These are phyloP conservation scores for Circinella umbellata DNA, from an alignment of 371 early-diverging fungal genomes.

Conservation along the genomic window DNA sequence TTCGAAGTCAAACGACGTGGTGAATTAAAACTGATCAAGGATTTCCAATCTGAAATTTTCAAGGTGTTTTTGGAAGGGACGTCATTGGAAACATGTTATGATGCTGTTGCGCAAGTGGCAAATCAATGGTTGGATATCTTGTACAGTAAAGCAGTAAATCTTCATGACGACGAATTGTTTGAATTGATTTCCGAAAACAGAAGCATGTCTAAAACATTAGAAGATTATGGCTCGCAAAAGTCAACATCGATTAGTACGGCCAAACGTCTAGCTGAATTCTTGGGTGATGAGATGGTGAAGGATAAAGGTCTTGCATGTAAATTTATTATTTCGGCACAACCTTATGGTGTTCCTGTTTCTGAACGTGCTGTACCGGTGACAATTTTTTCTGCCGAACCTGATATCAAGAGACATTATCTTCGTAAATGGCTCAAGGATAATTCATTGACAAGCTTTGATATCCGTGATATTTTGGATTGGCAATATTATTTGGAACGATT, in stretches of 20 bases:
- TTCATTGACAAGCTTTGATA: slow-evolving; percentile 73
- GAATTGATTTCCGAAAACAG: slow-evolving; percentile 98
- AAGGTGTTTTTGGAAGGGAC: slow-evolving; percentile 89
- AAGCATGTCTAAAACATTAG: slow-evolving; percentile 95
- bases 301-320: slow-evolving; percentile 98
- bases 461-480: slow-evolving; percentile 98
- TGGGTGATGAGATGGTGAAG: slow-evolving; percentile 98
- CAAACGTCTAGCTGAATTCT: slow-evolving; percentile 95
- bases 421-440: slow-evolving; percentile 94
- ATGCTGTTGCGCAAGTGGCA: slow-evolving; percentile 86
- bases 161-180: slow-evolving; percentile 93
- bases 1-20: slow-evolving; percentile 99
- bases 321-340: slow-evolving; percentile 93
- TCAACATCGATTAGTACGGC: slow-evolving; percentile 98
- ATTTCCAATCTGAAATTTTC: slow-evolving; percentile 98
- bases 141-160: slow-evolving; percentile 81
- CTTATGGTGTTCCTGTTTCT: slow-evolving; percentile 89
- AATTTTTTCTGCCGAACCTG: slow-evolving; percentile 90
- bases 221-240: slow-evolving; percentile 94
- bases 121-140: slow-evolving; percentile 98
- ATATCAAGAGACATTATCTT: slow-evolving; percentile 84
- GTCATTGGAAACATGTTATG: slow-evolving; percentile 93
- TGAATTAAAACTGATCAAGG: slow-evolving; percentile 98
- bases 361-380: slow-evolving; percentile 98
- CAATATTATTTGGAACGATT: slow-evolving; percentile 98